A percentile compares a stretch with the other conserved stretches of the same genome.
Conservation (phyloP, 768 basidiomycete species). For the Panaeolus papilionaceus region DNA sequence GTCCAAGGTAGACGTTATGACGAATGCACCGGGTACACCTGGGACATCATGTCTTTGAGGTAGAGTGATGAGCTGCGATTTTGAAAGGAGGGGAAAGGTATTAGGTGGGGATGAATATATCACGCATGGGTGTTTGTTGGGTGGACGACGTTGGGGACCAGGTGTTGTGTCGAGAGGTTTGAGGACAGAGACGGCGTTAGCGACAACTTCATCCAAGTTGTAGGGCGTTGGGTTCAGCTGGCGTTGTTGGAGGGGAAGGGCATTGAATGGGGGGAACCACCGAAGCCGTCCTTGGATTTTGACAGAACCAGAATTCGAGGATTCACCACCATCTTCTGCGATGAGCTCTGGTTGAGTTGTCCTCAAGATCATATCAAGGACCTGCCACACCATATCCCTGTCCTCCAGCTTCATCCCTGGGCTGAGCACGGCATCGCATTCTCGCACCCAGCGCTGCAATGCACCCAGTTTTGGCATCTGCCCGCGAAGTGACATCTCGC, state of each 20-base stretch:
- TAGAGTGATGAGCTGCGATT: conserved; percentile 29
- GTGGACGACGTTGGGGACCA: conserved; percentile 55
- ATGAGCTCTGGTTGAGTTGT: conserved; percentile 47
- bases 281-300: conserved; percentile 31
- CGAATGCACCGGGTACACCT: conserved; percentile 52
- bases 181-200: conserved; percentile 27
- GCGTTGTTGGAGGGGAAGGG: conserved; percentile 23
- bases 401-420: conserved; percentile 44
- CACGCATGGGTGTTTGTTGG: conserved; percentile 57
- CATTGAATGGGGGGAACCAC: conserved; percentile 42
- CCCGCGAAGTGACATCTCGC: conserved; percentile 54
- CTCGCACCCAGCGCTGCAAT: conserved; percentile 61
- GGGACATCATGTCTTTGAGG: conserved; percentile 46
- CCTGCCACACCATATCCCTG: conserved; percentile 50
- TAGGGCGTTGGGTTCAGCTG: neutral
- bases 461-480: conserved; percentile 57
- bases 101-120: conserved; percentile 50
- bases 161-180: conserved; percentile 43
- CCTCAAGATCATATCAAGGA: conserved; percentile 55
- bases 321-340: conserved; percentile 19
- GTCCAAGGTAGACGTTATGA: conserved; percentile 55
- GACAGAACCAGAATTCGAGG: conserved; percentile 25
- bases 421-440: conserved; percentile 59
- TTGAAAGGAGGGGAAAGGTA: conserved; percentile 37
- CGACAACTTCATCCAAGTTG: conserved; percentile 25